Percentiles rank a stretch among this genome's conserved stretches.
phyloP scores from a whole-genome alignment of 495 filamentous ascomycete genomes.

The Darksidea phi region DNA sequence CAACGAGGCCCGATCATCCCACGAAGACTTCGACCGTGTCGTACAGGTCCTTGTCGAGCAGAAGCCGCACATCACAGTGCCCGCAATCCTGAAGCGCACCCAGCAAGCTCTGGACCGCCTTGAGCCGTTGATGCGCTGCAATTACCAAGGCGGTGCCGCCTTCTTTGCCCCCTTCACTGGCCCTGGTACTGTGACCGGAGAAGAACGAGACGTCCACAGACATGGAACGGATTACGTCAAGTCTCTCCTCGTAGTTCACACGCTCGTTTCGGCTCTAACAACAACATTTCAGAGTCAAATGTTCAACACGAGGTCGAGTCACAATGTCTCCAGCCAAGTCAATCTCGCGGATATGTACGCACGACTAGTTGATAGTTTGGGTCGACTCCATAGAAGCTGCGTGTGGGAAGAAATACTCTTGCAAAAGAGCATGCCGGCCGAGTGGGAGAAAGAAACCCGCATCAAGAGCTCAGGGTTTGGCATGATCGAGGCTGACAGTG shows the following conservation, averaged over 20 bases:
- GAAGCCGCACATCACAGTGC: slow-evolving; percentile 77
- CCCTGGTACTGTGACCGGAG: slow-evolving; percentile 14
- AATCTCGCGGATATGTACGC: slow-evolving; percentile 79
- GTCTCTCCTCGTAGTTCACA: slow-evolving; percentile 71
- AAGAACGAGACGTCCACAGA: slow-evolving; percentile 43
- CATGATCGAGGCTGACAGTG: slow-evolving; percentile 36
- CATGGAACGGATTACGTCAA: slow-evolving; percentile 74
- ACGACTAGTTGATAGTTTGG: slow-evolving; percentile 65
- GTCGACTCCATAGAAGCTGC: slow-evolving; percentile 71
- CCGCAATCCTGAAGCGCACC: slow-evolving; percentile 71
- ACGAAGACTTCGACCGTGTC: slow-evolving; percentile 66
- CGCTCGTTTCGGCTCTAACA: slow-evolving; percentile 67
- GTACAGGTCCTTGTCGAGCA: slow-evolving; percentile 77
- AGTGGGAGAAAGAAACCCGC: slow-evolving; percentile 63
- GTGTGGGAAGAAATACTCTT: slow-evolving; percentile 80
- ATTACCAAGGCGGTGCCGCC: slow-evolving; percentile 45
- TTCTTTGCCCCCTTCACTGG: slow-evolving; percentile 67
- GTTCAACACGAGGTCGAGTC: slow-evolving; percentile 60
- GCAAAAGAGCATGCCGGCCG: slow-evolving; percentile 62
- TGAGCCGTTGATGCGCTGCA: slow-evolving; percentile 58
- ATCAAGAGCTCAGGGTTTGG: slow-evolving; percentile 34
- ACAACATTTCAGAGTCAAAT: slow-evolving; percentile 66
- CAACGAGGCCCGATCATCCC: slow-evolving; percentile 51
- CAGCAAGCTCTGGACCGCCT: slow-evolving; percentile 67
- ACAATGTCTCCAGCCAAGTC: slow-evolving; percentile 64